phyloP scores from a whole-genome alignment of 1,284 basidiomycete genomes.

The Irpex sp. region DNA sequence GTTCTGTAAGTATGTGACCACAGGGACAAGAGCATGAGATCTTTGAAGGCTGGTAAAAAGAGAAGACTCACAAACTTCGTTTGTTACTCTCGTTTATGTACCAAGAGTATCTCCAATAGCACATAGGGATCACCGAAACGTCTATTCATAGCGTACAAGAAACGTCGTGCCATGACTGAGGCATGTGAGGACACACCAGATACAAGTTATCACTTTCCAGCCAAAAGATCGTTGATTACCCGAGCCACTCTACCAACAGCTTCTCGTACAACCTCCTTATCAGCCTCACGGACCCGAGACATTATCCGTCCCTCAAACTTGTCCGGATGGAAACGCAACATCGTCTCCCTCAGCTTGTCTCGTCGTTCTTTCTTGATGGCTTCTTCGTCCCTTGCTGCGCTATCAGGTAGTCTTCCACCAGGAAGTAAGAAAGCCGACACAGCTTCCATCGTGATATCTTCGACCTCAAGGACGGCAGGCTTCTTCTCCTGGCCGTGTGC shows the following conservation, averaged over 20 bases:
- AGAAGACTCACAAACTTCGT: too few relatives aligned
- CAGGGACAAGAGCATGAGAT: too few relatives aligned
- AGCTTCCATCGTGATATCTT: conserved; percentile 54
- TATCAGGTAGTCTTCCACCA: neutral
- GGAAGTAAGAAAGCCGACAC: conserved; percentile 62
- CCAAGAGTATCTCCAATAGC: too few relatives aligned
- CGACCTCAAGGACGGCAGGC: conserved; percentile 22
- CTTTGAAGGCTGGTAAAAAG: too few relatives aligned
- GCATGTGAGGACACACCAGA: too few relatives aligned
- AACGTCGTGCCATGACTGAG: too few relatives aligned
- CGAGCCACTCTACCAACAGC: conserved; percentile 67
- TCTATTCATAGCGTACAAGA: too few relatives aligned
- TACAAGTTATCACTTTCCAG: neutral
- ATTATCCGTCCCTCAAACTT: conserved; percentile 79
- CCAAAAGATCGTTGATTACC: conserved; percentile 23
- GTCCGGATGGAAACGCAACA: conserved; percentile 83
- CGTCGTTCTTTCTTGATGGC: conserved; percentile 36
- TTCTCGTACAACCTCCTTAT: conserved; percentile 69
- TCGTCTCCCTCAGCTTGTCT: conserved; percentile 66
- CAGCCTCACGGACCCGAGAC: conserved; percentile 49
- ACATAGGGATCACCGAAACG: too few relatives aligned
- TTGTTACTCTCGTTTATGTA: too few relatives aligned
- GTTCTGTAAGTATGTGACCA: too few relatives aligned
- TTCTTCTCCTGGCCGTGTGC: conserved; percentile 18
- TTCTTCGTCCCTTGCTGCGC: conserved; percentile 14